Evolutionary conservation across 345 rosid species (phyloP).

Genomic region (Eucalyptus globulus): DNA sequence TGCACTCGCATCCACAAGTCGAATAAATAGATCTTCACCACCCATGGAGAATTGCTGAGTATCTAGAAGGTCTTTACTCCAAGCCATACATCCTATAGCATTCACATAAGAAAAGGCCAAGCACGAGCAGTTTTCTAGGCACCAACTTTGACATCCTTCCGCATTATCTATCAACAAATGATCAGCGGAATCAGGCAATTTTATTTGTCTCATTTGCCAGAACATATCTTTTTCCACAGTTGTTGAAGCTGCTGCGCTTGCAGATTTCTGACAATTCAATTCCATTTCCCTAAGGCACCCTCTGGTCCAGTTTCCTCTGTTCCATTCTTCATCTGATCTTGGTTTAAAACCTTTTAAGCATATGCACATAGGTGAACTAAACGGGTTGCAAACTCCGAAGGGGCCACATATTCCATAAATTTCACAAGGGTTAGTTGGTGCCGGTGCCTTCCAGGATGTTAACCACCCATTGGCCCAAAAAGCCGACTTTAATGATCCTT

Average conservation of each 20-base stretch:
- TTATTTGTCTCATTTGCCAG: not conserved
- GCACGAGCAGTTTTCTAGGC: constrained; percentile 8
- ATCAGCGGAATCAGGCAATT: not conserved
- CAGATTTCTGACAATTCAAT: not conserved
- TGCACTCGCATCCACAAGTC: not conserved
- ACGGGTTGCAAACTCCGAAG: constrained; percentile 4
- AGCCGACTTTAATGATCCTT: not conserved
- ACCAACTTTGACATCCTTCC: constrained; percentile 3
- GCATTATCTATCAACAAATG: not conserved
- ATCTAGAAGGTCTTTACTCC: not conserved
- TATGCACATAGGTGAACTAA: not conserved
- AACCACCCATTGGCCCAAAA: constrained; percentile 5
- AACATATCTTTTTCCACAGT: not conserved
- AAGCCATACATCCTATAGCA: not conserved
- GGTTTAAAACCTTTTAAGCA: constrained; percentile 25
- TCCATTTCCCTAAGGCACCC: constrained; percentile 6
- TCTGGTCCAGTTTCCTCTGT: not conserved
- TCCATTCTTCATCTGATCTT: not conserved
- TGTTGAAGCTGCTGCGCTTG: not conserved
- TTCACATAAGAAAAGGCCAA: not conserved
- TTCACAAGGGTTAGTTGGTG: constrained; percentile 4
- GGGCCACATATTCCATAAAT: constrained; percentile 11
- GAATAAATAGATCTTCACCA: not conserved
- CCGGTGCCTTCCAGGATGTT: not conserved
- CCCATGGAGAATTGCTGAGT: not conserved